Conservation (phyloP, 2,329 filamentous ascomycete genomes). For the Trichoderma semiorbis region DNA sequence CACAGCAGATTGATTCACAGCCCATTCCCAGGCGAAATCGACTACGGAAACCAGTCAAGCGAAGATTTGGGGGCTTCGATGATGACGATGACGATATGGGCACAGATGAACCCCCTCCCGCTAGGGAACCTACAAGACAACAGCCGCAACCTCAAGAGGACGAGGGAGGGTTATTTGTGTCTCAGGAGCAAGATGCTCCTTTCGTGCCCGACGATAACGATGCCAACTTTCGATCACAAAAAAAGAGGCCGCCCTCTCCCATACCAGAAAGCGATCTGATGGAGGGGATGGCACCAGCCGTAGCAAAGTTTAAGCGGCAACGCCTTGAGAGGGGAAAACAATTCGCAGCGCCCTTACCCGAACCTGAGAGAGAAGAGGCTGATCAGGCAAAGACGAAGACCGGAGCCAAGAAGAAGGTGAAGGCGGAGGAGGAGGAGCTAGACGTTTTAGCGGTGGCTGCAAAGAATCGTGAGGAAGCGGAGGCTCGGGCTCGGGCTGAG, state of each 20-base stretch:
- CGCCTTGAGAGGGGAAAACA: constrained; percentile 59
- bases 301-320: constrained; percentile 74
- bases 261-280: constrained; percentile 55
- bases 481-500: constrained; percentile 57
- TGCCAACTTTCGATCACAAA: constrained; percentile 29
- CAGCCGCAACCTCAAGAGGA: constrained; percentile 26
- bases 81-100: constrained; percentile 35
- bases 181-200: constrained; percentile 41
- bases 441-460: constrained; percentile 67
- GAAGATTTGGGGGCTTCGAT: constrained; percentile 71
- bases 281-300: constrained; percentile 71
- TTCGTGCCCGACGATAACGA: constrained; percentile 24
- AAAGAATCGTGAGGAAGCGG: constrained; percentile 60
- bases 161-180: constrained; percentile 54
- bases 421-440: constrained; percentile 60
- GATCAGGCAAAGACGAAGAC: constrained; percentile 14
- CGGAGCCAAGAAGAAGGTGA: constrained; percentile 41
- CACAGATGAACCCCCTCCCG: neutral
- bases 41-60: constrained; percentile 41
- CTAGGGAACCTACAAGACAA: constrained; percentile 4
- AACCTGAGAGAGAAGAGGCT: constrained; percentile 23
- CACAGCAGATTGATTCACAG: constrained; percentile 22
- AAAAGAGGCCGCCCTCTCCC: constrained; percentile 46
- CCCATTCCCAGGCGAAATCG: constrained; percentile 23
- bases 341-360: constrained; percentile 32